Base-by-base conservation (phyloP, 2,329 filamentous ascomycete genomes). In the Zymoseptoria crescenta region DNA sequence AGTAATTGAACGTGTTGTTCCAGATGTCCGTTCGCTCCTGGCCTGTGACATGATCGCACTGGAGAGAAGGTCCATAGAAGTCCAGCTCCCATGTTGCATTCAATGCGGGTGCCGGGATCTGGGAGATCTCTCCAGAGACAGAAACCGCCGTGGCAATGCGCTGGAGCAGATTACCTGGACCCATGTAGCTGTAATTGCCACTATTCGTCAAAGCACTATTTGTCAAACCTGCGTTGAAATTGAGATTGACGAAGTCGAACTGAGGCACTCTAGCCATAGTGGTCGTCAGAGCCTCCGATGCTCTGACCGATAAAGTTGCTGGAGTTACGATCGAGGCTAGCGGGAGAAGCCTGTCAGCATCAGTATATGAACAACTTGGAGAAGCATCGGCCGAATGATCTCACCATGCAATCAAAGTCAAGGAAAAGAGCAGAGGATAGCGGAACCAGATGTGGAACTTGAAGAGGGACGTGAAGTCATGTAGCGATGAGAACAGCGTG, bases 301-400 rank as follows among this genome's bases (percentile, higher is more conserved):
- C 35, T 4, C n/a, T 45, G 35, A 62, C 61, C 3, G 61, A 60
- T 8, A 64, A 55, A 7, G 59, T 62, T n/a, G 54, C 59, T 50
- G 62, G 57, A 28, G 62, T 60, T 10, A 64, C 35, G 54, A 64
- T 58, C 2, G 59, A 52, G 4, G 62, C 57, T 8, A 64, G 29
- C 16, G 60, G 57, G n/a, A 62, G 27, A 7, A 56, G 35, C 62
- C 62, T 64, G 30, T 27, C 7, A 21, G 10, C 9, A 3, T 49
- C 20, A 55, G 54, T 24, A n/a, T 49, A 13, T 16, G 24, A 24
- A 24, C 24, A 19, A 24, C 29, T 55, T 35, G 24, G 45, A 13
- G 7, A 55, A n/a, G 27, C 7, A 10, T 24, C 19, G 0, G 19
- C 6, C 8, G 54, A 30, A 21, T 24, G 30, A n/a, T 9, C 41